Percentiles rank a stretch among this genome's conserved stretches.
phyloP scores from a whole-genome alignment of 768 basidiomycete genomes.

The Hericium erinaceus region DNA sequence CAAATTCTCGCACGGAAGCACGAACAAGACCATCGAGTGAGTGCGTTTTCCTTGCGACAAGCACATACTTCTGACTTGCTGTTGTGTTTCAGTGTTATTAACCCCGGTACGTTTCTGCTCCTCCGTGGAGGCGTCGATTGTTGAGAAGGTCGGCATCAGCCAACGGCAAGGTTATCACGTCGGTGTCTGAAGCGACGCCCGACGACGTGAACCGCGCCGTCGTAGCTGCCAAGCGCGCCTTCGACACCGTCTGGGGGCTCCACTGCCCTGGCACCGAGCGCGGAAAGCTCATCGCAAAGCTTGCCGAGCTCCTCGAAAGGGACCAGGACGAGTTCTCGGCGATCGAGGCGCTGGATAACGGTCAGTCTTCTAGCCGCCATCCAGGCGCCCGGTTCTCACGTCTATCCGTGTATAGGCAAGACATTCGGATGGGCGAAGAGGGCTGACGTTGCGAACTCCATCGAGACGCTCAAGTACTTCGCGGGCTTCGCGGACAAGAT shows the following conservation, averaged over 20 bases:
- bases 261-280: slow-evolving; percentile 45
- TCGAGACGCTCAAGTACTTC: slow-evolving; percentile 62
- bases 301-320: slow-evolving; percentile 55
- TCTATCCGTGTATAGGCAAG: slow-evolving; percentile 29
- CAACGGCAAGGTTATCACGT: slow-evolving; percentile 49
- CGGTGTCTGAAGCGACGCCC: slow-evolving; percentile 47
- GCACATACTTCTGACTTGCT: not conserved
- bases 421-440: slow-evolving; percentile 38
- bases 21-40: not conserved
- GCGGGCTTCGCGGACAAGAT: slow-evolving; percentile 89
- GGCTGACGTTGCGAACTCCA: slow-evolving; percentile 38
- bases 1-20: too few relatives aligned
- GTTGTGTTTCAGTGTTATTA: not conserved
- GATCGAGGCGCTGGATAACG: slow-evolving; percentile 61
- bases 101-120: not conserved
- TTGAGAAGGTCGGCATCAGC: not conserved
- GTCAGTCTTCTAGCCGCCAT: not conserved
- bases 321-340: slow-evolving; percentile 60
- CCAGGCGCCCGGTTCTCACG: not conserved
- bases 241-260: slow-evolving; percentile 62
- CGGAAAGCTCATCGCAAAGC: slow-evolving; percentile 46
- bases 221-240: slow-evolving; percentile 51
- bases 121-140: not conserved
- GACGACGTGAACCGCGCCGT: slow-evolving; percentile 77
- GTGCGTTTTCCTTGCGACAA: not conserved